A percentile compares a stretch with the other conserved stretches of the same genome.
phyloP scores from a whole-genome alignment of 2,329 filamentous ascomycete genomes.

The Penicillium crustosum region DNA sequence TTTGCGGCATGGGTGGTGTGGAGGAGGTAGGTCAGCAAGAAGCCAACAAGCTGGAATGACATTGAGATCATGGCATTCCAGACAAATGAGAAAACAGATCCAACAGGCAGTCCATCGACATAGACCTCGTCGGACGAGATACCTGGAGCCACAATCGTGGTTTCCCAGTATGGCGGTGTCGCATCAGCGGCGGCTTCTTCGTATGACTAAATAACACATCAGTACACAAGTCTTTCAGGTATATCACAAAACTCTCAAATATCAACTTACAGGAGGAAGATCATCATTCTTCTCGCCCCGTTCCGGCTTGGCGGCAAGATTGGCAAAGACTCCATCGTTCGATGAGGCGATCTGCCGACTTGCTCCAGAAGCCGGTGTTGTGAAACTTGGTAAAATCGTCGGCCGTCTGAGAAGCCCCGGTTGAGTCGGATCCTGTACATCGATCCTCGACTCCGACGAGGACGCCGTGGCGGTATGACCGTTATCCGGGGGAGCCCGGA shows the following conservation, averaged over 20 bases:
- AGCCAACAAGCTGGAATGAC: constrained; percentile 95
- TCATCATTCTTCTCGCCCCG: constrained; percentile 80
- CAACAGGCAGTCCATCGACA: constrained; percentile 90
- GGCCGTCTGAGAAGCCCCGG: constrained; percentile 47
- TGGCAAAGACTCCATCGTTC: constrained; percentile 94
- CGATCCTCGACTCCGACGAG: constrained; percentile 27
- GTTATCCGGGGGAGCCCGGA: constrained; percentile 33
- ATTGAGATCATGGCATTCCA: constrained; percentile 92
- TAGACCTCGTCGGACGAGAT: constrained; percentile 93
- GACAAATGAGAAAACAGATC: constrained; percentile 75
- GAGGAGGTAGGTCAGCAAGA: constrained; percentile 94
- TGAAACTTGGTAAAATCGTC: constrained; percentile 56
- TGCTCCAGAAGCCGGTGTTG: constrained; percentile 38
- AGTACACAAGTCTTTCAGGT: neutral
- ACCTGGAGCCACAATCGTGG: constrained; percentile 91
- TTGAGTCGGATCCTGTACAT: constrained; percentile 20
- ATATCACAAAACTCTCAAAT: neutral
- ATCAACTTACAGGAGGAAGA: constrained; percentile 76
- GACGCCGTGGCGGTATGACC: constrained; percentile 23
- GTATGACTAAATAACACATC: constrained; percentile 66
- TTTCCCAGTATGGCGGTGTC: constrained; percentile 98
- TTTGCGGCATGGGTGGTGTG: constrained; percentile 98
- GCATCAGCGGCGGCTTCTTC: constrained; percentile 97
- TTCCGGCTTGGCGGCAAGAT: constrained; percentile 87
- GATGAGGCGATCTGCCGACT: constrained; percentile 67